Evolutionary conservation across 495 filamentous ascomycete genomes (phyloP), one percentile per base, ranked within the genome.

Genomic region (Alectoria sarmentosa): DNA sequence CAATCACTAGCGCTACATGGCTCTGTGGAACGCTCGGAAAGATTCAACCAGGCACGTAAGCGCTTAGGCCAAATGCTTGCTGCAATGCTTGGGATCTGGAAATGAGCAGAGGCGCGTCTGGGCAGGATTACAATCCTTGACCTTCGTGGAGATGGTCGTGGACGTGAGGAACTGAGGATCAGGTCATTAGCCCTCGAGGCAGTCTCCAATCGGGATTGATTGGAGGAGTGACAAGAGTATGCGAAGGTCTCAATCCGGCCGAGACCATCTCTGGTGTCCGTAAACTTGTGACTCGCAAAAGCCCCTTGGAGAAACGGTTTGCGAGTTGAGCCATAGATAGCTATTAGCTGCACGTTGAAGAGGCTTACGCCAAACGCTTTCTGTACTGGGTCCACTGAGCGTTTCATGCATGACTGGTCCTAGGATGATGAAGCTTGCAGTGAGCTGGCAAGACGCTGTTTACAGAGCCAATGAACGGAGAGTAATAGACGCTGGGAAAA

Each of bases 361-460:
- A 39, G 39, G 37, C 57, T 39, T 60, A 19, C 36, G 57, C 49
- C 62, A 63, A 63, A 57, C 52, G 62, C 62, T 58, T 58, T 58
- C 30, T 39, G 62, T 63, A 32, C 46, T 41, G 62, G 30, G 17
- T 54, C 10, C 11, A 54, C 14, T 55, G 60, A 38, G n/a, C 60
- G 30, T 48, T 14, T 54, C 34, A 62, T 62, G 60, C 60, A 62
- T 38, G 60, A 62, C 44, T 62, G 60, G 57, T 23, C 14, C n/a
- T 17, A 13, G 44, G 41, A 39, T 28, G 30, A 34, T 55, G 52
- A 55, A 34, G 60, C 34, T 52, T 54, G 60, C 44, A 49, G 60
- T 55, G 52, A 15, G 34, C 36, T 0, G 49, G 52, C 34, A 32
- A 41, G 60, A 62, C n/a, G 7, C 54, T 62, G 44, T 41, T 59